Evolutionary conservation across 495 filamentous ascomycete species (phyloP), one percentile per base, ranked within the genome.

Genomic region (Penicillium manginii): DNA sequence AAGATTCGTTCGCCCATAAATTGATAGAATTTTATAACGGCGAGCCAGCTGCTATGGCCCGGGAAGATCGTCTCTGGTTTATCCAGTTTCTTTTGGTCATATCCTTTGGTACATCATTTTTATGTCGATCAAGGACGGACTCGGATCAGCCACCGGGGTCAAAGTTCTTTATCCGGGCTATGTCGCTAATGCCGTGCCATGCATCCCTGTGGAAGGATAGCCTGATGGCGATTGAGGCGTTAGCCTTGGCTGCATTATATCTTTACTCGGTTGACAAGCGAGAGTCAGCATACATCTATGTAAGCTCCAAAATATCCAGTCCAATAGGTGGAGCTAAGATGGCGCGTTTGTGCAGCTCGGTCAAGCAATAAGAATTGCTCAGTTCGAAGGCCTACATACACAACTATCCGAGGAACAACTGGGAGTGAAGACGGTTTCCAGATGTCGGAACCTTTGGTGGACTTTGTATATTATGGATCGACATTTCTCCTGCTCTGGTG

Each of bases 41-140:
- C 31, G 31, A 33, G 31, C 31, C 31, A 33, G 31, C 31, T 5
- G 11, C 11, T 33, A 33, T 33, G 31, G 31, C 31, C 4, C 31
- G 11, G 31, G 31, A 33, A 11, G 11, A 33, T 18, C 65, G 69
- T 9, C 55, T 76, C 17, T 78, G 73, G 73, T 73, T 72, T 53
- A 63, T 75, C 2, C 73, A 74, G 40, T 76, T 72, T 49, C 65
- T 78, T 1, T 46, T 78, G 23, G 66, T 76, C 5, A 68, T 76
- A 5, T 71, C 73, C 11, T 71, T 78, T 57, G 73, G 72, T 7
- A 74, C 73, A 47, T 72, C 70, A 2, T 78, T 78, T 48, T 58
- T 75, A 10, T 61, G 51, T 10, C 72, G 65, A 15, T 32, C 22
- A 3, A 57, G 50, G 31, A 21, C 39, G 59, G 50, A 56, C 8